phyloP scores from a whole-genome alignment of 2,329 filamentous ascomycete genomes.

The Pseudogymnoascus sp. region DNA sequence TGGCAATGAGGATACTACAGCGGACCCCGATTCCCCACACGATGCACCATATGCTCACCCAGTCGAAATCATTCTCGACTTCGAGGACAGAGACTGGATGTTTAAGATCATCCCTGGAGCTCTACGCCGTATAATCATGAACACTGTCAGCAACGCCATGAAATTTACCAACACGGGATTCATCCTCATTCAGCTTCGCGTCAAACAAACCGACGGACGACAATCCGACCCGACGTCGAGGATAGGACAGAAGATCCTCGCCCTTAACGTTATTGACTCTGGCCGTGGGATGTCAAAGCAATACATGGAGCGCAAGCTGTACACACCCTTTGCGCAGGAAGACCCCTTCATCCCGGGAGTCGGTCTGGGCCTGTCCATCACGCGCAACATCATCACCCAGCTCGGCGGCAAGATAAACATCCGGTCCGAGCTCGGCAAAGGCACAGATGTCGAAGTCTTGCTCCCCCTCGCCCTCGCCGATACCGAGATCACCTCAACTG shows the following conservation, averaged over 20 bases:
- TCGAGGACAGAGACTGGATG: constrained; percentile 24
- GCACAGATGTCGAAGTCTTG: constrained; percentile 46
- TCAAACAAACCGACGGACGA: constrained; percentile 5
- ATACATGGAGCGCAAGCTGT: constrained; percentile 50
- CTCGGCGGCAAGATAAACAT: constrained; percentile 55
- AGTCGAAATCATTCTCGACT: constrained; percentile 24
- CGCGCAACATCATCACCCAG: constrained; percentile 53
- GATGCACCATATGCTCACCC: background rate
- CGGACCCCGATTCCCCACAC: background rate
- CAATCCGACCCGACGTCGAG: background rate
- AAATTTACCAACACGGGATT: constrained; percentile 50
- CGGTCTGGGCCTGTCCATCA: constrained; percentile 56
- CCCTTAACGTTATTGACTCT: constrained; percentile 49
- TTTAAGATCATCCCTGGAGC: constrained; percentile 25
- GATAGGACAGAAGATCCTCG: constrained; percentile 12
- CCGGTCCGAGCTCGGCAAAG: constrained; percentile 43
- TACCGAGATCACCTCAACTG: background rate
- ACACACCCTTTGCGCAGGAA: constrained; percentile 55
- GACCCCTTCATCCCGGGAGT: constrained; percentile 52
- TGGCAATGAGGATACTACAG: background rate
- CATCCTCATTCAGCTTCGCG: constrained; percentile 36
- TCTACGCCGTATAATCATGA: constrained; percentile 44
- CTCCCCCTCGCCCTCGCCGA: constrained; percentile 30
- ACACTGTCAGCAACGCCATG: constrained; percentile 52
- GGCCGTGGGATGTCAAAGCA: constrained; percentile 56